A percentile compares a stretch with the other conserved stretches of the same genome.
phyloP scores from a whole-genome alignment of 768 basidiomycete species.

The Tylopilus sp. region DNA sequence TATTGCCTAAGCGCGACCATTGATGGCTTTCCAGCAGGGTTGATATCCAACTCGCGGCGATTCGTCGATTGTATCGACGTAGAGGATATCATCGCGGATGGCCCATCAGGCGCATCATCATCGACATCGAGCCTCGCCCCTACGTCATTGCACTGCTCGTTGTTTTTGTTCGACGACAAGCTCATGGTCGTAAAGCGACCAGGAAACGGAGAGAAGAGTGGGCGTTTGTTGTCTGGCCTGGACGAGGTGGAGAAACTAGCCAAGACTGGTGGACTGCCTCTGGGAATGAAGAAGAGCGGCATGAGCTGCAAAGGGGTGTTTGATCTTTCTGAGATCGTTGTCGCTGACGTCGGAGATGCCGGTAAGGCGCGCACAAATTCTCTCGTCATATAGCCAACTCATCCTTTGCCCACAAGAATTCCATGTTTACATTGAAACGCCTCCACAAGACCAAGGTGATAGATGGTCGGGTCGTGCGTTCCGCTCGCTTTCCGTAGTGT shows the following conservation, averaged over 20 bases:
- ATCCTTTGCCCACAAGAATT: constrained; percentile 54
- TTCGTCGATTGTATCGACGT: constrained; percentile 94
- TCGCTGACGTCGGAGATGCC: constrained; percentile 79
- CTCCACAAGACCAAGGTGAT: constrained; percentile 78
- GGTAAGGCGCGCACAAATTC: constrained; percentile 45
- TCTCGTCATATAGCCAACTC: constrained; percentile 3
- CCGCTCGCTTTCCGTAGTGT: constrained; percentile 73
- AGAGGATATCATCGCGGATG: constrained; percentile 68
- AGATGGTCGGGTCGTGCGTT: constrained; percentile 87
- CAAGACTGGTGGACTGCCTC: constrained; percentile 58
- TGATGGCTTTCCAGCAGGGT: constrained; percentile 84
- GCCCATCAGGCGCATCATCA: constrained; percentile 39
- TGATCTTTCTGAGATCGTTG: constrained; percentile 80
- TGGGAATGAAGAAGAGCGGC: constrained; percentile 70
- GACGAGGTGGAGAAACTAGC: constrained; percentile 75
- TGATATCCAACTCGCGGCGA: constrained; percentile 85
- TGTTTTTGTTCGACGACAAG: constrained; percentile 94
- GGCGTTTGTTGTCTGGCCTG: constrained; percentile 66
- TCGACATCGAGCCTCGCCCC: constrained; percentile 38
- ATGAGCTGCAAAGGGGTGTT: constrained; percentile 84
- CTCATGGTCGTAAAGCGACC: constrained; percentile 88
- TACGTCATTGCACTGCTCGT: constrained; percentile 70
- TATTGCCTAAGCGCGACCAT: constrained; percentile 81
- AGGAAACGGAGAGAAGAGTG: constrained; percentile 70
- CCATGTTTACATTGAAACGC: constrained; percentile 78